Conservation (phyloP, 1,139 yeast genomes). For the Kodamaea alishanica region DNA sequence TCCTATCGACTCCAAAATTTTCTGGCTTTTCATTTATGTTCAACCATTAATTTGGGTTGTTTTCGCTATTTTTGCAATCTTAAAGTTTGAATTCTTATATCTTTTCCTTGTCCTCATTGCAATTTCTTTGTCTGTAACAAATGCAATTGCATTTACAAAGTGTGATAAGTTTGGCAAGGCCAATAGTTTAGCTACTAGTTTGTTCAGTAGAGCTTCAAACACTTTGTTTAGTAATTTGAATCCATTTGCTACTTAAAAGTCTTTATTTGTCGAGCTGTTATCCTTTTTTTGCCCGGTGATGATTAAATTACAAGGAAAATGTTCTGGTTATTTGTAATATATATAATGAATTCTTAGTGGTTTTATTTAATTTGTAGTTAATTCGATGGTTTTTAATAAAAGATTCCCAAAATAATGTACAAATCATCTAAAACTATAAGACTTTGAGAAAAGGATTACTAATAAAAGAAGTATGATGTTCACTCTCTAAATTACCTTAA, state of each 20-base stretch:
- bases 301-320: too few species aligned
- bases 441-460: too few species aligned
- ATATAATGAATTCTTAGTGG: too few species aligned
- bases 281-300: neutral
- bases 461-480: too few species aligned
- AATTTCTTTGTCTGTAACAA: conserved; percentile 66
- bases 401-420: too few species aligned
- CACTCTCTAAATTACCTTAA: too few species aligned
- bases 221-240: conserved; percentile 47
- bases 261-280: too few species aligned
- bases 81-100: conserved; percentile 76
- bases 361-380: too few species aligned
- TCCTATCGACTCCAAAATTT: conserved; percentile 85
- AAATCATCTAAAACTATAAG: too few species aligned
- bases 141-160: conserved; percentile 83
- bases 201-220: conserved; percentile 50
- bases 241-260: conserved; percentile 30
- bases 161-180: conserved; percentile 90
- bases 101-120: conserved; percentile 64
- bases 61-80: conserved; percentile 69
- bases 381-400: too few species aligned
- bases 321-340: too few species aligned
- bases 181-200: conserved; percentile 49
- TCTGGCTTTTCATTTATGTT: conserved; percentile 76
- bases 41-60: conserved; percentile 75